These are phyloP conservation scores for Phytophthora citrophthora DNA, from an alignment of 352 stramenopile genomes.

Conservation along the genomic window DNA sequence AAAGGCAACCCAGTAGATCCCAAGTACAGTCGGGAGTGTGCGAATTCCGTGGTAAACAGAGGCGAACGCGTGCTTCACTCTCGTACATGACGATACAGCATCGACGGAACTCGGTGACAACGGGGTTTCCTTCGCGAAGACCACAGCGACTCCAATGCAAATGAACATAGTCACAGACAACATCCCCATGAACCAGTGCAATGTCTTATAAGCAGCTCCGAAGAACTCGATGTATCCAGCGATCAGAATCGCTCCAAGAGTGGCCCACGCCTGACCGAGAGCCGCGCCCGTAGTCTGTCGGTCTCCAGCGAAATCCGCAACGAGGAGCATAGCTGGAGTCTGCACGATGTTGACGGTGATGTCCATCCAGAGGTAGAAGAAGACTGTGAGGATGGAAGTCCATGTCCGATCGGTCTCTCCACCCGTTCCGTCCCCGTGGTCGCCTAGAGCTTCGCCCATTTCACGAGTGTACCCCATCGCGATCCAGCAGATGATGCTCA, in stretches of 20 bases:
- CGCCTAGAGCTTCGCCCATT: constrained; percentile 52
- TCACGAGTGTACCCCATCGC: constrained; percentile 62
- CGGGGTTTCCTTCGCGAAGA: constrained; percentile 42
- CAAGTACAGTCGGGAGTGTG: constrained; percentile 34
- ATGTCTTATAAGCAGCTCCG: constrained; percentile 43
- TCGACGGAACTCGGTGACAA: constrained; percentile 20
- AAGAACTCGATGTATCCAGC: constrained; percentile 57
- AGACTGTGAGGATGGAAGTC: constrained; percentile 51
- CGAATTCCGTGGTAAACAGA: constrained; percentile 42
- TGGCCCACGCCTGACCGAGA: constrained; percentile 48
- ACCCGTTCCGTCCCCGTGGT: constrained; percentile 34
- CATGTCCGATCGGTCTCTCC: constrained; percentile 42
- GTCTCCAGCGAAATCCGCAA: constrained; percentile 62
- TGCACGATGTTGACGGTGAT: constrained; percentile 63
- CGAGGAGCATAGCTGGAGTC: constrained; percentile 51
- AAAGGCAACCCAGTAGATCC: constrained; percentile 43
- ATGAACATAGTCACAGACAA: constrained; percentile 46
- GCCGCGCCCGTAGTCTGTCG: constrained; percentile 55
- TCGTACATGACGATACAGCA: constrained; percentile 14
- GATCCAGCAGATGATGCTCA: constrained; percentile 55
- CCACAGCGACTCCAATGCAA: constrained; percentile 30
- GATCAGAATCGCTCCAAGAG: constrained; percentile 49
- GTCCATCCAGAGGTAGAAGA: constrained; percentile 75
- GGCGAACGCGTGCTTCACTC: constrained; percentile 34
- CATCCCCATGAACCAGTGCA: constrained; percentile 62